A percentile compares a stretch with the other conserved stretches of the same genome.
Evolutionary conservation across 768 basidiomycete species (phyloP).

Genomic region (Boletus sp.): DNA sequence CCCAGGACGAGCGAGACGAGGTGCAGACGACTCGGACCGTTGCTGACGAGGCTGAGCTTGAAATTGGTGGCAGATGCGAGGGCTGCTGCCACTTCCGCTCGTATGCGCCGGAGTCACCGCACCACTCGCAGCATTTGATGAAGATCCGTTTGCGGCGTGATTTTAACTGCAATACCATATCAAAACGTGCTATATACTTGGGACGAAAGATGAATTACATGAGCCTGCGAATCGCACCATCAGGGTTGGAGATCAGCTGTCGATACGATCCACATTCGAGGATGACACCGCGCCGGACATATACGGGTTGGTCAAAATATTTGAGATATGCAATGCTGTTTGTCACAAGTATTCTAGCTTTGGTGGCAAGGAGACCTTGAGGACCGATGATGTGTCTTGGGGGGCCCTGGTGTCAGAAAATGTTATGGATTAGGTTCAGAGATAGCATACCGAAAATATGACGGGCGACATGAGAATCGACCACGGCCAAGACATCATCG

Average conservation of each 20-base stretch:
- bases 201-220: constrained; percentile 48
- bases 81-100: constrained; percentile 42
- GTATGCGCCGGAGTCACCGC: constrained; percentile 46
- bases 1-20: constrained; percentile 52
- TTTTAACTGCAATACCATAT: constrained; percentile 34
- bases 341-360: constrained; percentile 84
- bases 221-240: constrained; percentile 70
- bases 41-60: constrained; percentile 94
- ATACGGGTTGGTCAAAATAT: constrained; percentile 72
- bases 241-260: constrained; percentile 54
- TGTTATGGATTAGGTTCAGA: not conserved
- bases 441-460: constrained; percentile 68
- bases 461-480: constrained; percentile 84
- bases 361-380: constrained; percentile 73
- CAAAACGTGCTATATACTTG: not conserved
- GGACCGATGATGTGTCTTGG: constrained; percentile 83
- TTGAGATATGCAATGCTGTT: constrained; percentile 84
- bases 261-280: constrained; percentile 71
- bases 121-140: constrained; percentile 43
- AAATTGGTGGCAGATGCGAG: constrained; percentile 88
- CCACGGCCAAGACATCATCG: constrained; percentile 87
- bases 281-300: constrained; percentile 79
- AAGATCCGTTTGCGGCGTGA: constrained; percentile 43
- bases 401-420: constrained; percentile 4
- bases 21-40: constrained; percentile 88